phyloP scores from a whole-genome alignment of 805 yeast species.

The Torulaspora gathmanii region DNA sequence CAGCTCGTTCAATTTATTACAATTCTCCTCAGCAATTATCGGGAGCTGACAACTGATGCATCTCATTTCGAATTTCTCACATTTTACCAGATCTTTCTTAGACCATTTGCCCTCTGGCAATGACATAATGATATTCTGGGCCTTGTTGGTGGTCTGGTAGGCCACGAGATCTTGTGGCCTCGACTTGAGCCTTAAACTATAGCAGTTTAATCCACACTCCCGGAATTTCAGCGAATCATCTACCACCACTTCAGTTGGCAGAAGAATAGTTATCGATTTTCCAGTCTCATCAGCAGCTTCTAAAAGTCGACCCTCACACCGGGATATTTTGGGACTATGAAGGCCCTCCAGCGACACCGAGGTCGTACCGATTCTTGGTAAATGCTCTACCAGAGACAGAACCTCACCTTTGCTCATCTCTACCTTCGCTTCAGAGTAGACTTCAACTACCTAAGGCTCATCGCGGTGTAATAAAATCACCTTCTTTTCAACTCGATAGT shows the following conservation, averaged over 20 bases:
- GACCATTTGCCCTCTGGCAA: conserved; percentile 26
- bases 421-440: background rate
- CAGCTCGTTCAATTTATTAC: conserved; percentile 45
- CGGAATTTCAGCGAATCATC: background rate
- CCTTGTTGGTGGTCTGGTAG: conserved; percentile 5
- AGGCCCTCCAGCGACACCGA: conserved; percentile 10
- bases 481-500: background rate
- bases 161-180: background rate
- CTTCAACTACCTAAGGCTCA: background rate
- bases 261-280: background rate
- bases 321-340: background rate
- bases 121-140: conserved; percentile 15
- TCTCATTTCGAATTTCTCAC: conserved; percentile 8
- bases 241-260: conserved; percentile 10
- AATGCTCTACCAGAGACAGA: conserved; percentile 10
- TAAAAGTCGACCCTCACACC: background rate
- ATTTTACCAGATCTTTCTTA: conserved; percentile 16
- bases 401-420: background rate
- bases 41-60: conserved; percentile 18
- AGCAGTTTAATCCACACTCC: conserved; percentile 1
- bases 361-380: conserved; percentile 18
- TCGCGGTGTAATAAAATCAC: conserved; percentile 4
- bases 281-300: conserved; percentile 7
- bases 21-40: conserved; percentile 15
- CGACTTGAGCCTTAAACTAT: conserved; percentile 12